phyloP scores from a whole-genome alignment of 768 basidiomycete genomes.

The Phlegmacium glaucopus region DNA sequence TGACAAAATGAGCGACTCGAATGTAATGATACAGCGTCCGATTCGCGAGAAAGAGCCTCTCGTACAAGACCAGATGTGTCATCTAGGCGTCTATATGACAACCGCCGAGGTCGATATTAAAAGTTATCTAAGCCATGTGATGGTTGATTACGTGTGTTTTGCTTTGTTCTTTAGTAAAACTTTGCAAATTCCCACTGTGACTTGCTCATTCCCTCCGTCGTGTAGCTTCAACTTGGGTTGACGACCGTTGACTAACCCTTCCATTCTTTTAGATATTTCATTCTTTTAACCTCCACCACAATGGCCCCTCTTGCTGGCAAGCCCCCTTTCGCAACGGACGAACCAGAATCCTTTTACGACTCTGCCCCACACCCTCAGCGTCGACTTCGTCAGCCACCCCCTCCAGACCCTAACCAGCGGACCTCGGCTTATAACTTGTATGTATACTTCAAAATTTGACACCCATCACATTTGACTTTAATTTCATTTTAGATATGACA shows the following conservation, averaged over 20 bases:
- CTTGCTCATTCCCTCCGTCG: neutral
- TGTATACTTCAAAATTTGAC: slow-evolving; percentile 22
- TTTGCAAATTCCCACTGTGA: too few relatives aligned
- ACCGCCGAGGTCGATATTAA: too few relatives aligned
- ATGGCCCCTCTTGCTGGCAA: slow-evolving; percentile 54
- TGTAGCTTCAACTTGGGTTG: neutral
- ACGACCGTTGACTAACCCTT: neutral
- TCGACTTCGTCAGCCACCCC: slow-evolving; percentile 42
- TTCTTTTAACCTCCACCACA: too few relatives aligned
- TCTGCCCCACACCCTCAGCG: slow-evolving; percentile 37
- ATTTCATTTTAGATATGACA: slow-evolving; percentile 55
- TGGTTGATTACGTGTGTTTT: too few relatives aligned
- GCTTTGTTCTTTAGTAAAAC: too few relatives aligned
- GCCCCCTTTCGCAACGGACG: slow-evolving; percentile 68
- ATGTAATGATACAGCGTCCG: too few relatives aligned
- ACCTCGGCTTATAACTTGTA: slow-evolving; percentile 70
- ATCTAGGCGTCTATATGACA: too few relatives aligned
- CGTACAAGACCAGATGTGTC: too few relatives aligned
- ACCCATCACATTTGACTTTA: slow-evolving; percentile 2
- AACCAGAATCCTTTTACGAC: slow-evolving; percentile 59
- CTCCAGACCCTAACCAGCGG: slow-evolving; percentile 51
- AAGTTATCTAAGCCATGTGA: too few relatives aligned
- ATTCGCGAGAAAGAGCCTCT: too few relatives aligned
- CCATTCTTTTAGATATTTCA: slow-evolving; percentile 12
- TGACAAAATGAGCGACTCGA: too few relatives aligned